Conservation (phyloP, 495 filamentous ascomycete species). For the Tetracladium marchalianum region DNA sequence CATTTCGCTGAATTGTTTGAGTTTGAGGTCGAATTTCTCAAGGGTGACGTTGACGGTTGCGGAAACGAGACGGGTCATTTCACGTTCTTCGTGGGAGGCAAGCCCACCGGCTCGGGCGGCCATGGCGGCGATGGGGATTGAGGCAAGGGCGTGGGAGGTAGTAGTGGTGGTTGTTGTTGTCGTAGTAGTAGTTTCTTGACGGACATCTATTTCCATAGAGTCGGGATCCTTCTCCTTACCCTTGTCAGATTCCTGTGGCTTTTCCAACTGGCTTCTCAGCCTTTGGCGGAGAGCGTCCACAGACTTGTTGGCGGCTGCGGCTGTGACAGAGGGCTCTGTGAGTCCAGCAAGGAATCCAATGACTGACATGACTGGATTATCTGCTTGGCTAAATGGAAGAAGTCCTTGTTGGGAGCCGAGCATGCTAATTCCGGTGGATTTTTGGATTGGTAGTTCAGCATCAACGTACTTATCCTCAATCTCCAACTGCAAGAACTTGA, state of each 20-base stretch:
- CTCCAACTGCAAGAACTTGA: conserved; percentile 87
- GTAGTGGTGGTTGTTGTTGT: conserved; percentile 32
- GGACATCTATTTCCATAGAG: conserved; percentile 44
- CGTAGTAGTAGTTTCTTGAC: conserved; percentile 29
- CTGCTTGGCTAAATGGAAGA: conserved; percentile 75
- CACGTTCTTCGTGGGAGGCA: conserved; percentile 89
- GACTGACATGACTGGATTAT: conserved; percentile 94
- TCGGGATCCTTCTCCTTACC: conserved; percentile 45
- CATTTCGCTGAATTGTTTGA: conserved; percentile 93
- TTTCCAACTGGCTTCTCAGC: conserved; percentile 64
- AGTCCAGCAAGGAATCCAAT: conserved; percentile 86
- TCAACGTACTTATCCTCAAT: conserved; percentile 87
- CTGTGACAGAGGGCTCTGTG: conserved; percentile 77
- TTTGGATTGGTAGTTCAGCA: conserved; percentile 52
- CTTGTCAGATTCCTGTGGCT: conserved; percentile 32
- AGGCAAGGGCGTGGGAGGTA: conserved; percentile 52
- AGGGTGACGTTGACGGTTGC: conserved; percentile 77
- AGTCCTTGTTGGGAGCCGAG: conserved; percentile 56
- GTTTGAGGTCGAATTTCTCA: conserved; percentile 73
- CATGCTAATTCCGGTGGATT: conserved; percentile 48
- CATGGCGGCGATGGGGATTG: conserved; percentile 72
- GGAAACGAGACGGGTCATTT: conserved; percentile 86
- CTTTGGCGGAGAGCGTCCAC: conserved; percentile 74
- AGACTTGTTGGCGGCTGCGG: conserved; percentile 75
- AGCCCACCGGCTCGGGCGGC: conserved; percentile 80